These are phyloP conservation scores for Cupressus sempervirens DNA, from an alignment of 75 land plant species.

Conservation along the genomic window DNA sequence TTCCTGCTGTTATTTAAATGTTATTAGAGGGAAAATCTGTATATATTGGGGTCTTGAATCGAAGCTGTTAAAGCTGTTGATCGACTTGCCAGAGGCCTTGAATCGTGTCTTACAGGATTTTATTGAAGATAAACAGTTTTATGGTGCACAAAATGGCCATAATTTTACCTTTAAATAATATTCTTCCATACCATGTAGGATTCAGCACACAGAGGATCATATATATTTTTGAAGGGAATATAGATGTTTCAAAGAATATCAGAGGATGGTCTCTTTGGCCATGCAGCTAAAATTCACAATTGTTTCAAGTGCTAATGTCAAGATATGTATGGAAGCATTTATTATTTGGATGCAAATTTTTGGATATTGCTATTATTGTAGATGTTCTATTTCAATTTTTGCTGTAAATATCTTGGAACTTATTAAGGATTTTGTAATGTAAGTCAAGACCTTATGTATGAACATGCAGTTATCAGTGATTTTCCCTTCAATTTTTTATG, in stretches of 20 bases:
- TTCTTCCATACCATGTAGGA: background rate
- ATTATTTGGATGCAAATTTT: background rate
- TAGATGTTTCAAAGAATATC: background rate
- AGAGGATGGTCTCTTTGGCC: background rate
- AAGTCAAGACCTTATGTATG: background rate
- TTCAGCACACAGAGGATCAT: background rate
- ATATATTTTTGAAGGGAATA: background rate
- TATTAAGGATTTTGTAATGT: background rate
- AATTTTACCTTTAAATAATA: background rate
- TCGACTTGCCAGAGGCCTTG: background rate
- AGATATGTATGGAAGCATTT: background rate
- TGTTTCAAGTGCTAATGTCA: slow-evolving; percentile 1
- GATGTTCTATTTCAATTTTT: background rate
- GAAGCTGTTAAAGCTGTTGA: background rate
- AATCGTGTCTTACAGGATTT: background rate
- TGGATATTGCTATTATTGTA: background rate
- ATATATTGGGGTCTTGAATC: background rate
- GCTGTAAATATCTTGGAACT: background rate
- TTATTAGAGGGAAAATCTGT: background rate
- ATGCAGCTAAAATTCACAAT: background rate
- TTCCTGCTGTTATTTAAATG: background rate
- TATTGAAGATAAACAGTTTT: background rate
- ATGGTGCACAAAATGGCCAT: background rate
- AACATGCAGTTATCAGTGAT: background rate
- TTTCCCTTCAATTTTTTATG: background rate